Conservation (phyloP, 306 rosid species). For the Quercus robur region DNA sequence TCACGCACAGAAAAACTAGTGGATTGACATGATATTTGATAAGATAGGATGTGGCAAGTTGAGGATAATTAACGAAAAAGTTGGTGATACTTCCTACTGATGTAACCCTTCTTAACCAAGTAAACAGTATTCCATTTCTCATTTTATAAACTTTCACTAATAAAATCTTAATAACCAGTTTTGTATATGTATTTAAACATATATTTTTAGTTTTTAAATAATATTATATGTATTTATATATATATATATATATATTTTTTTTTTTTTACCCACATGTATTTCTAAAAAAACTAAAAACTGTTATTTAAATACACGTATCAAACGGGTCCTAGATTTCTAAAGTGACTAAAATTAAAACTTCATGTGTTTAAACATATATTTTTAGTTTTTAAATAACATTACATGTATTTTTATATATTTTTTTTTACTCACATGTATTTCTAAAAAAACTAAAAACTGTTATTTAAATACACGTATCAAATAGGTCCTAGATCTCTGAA, state of each 20-base stretch:
- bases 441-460: too few relatives aligned
- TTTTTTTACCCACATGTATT: fast-evolving
- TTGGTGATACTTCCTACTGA: background rate
- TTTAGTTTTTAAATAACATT: too few relatives aligned
- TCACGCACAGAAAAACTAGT: background rate
- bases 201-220: too few relatives aligned
- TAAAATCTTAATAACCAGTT: background rate
- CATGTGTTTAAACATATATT: too few relatives aligned
- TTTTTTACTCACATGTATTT: too few relatives aligned
- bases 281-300: too few relatives aligned
- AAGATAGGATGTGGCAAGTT: background rate
- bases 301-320: too few relatives aligned
- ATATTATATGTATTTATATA: too few relatives aligned
- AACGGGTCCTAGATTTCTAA: background rate
- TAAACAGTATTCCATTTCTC: background rate
- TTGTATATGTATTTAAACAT: too few relatives aligned
- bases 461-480: too few relatives aligned
- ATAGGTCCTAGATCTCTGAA: background rate
- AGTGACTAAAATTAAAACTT: background rate
- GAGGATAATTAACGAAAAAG: background rate
- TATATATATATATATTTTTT: fast-evolving
- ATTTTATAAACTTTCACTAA: background rate
- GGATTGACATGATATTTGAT: background rate
- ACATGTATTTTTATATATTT: too few relatives aligned
- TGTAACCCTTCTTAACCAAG: background rate